Percentiles rank a stretch among this genome's conserved stretches.
These are phyloP conservation scores for Allomyces macrogynus DNA, from an alignment of 192 early-diverging fungal species.

Conservation along the genomic window DNA sequence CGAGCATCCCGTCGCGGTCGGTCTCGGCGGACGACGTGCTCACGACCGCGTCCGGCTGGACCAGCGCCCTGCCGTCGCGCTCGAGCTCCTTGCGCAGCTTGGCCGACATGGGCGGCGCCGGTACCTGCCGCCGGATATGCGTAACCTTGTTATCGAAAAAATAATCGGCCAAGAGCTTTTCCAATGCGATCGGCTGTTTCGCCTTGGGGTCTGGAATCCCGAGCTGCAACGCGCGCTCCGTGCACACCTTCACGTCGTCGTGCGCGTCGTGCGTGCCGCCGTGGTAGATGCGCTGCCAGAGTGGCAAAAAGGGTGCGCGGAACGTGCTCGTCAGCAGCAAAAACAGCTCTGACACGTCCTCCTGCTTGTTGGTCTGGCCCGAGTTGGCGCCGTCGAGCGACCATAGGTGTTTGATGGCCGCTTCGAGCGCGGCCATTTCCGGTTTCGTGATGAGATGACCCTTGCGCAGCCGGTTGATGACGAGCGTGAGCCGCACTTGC, in stretches of 20 bases:
- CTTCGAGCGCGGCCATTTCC: background rate
- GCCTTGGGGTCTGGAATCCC: background rate
- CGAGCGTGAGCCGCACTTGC: background rate
- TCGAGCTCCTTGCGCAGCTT: too few species aligned
- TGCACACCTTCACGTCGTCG: background rate
- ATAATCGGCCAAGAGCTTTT: background rate
- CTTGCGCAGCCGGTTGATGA: background rate
- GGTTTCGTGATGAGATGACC: background rate
- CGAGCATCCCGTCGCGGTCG: too few species aligned
- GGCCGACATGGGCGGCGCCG: too few species aligned
- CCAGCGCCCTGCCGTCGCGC: too few species aligned
- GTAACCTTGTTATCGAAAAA: background rate
- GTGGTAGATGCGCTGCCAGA: background rate
- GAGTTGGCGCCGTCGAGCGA: background rate
- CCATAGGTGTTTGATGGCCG: background rate
- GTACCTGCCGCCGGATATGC: background rate
- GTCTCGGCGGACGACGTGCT: too few species aligned
- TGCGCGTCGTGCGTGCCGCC: background rate
- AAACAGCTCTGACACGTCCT: background rate
- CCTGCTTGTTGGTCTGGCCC: background rate
- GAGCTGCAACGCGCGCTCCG: background rate
- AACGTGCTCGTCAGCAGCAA: background rate
- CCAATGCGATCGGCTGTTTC: background rate
- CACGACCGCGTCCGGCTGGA: too few species aligned
- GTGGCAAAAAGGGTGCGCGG: background rate